Evolutionary conservation across 352 stramenopile species (phyloP).

Genomic region (Detonula confervacea): DNA sequence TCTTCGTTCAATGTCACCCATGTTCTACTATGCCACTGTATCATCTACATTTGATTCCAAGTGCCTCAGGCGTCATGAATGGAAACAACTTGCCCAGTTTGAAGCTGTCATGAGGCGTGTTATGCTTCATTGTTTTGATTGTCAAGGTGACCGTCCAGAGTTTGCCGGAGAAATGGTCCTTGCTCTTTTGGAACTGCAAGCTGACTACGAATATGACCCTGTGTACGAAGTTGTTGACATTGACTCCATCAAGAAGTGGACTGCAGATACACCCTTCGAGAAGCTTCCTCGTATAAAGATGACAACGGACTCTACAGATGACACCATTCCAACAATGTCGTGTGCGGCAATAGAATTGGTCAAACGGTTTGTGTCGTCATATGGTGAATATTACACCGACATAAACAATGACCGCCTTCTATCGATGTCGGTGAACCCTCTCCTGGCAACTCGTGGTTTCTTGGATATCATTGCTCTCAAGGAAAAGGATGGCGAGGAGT

Average conservation of each 20-base stretch:
- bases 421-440: conserved; percentile 1
- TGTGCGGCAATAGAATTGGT: background rate
- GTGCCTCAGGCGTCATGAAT: background rate
- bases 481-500: background rate
- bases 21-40: background rate
- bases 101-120: conserved; percentile 3
- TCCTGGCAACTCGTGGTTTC: background rate
- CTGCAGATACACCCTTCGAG: background rate
- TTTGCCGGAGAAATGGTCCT: conserved; percentile 8
- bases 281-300: conserved; percentile 3
- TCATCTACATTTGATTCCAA: background rate
- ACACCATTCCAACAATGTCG: background rate
- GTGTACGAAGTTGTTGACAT: background rate
- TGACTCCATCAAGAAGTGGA: background rate
- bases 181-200: background rate
- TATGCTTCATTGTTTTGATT: conserved; percentile 2
- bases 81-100: conserved; percentile 1
- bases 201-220: background rate
- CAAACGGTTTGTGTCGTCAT: background rate
- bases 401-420: conserved; percentile 8
- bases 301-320: background rate
- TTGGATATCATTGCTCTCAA: background rate
- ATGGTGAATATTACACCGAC: conserved; percentile 4
- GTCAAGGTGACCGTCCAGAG: background rate
- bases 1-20: background rate